phyloP scores from a whole-genome alignment of 2,329 filamentous ascomycete species.

The Alternaria conjuncta region DNA sequence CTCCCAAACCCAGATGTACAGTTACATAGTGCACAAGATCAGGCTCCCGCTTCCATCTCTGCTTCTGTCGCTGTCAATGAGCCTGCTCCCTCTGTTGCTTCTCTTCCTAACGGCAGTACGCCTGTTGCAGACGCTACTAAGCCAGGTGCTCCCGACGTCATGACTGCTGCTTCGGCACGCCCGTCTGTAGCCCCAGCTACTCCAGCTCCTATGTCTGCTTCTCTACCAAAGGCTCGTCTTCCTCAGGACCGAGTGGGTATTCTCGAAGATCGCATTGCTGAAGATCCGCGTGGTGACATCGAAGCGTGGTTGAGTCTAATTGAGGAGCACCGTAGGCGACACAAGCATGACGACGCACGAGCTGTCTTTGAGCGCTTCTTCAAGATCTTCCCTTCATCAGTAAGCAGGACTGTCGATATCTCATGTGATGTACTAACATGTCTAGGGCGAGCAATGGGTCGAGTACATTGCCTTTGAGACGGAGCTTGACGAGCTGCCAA shows the following conservation, averaged over 20 bases:
- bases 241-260: slow-evolving; percentile 78
- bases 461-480: slow-evolving; percentile 90
- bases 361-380: slow-evolving; percentile 86
- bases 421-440: slow-evolving; percentile 54
- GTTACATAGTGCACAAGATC: slow-evolving; percentile 64
- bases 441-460: slow-evolving; percentile 88
- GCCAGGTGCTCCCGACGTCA: slow-evolving; percentile 34
- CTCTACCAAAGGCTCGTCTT: slow-evolving; percentile 59
- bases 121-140: slow-evolving; percentile 47
- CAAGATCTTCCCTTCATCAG: slow-evolving; percentile 85
- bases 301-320: slow-evolving; percentile 92
- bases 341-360: slow-evolving; percentile 81
- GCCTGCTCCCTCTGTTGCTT: slow-evolving; percentile 59
- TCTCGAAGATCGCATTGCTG: slow-evolving; percentile 87
- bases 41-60: slow-evolving; percentile 51
- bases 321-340: slow-evolving; percentile 79
- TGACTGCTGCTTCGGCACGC: slow-evolving; percentile 41
- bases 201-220: slow-evolving; percentile 36
- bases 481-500: slow-evolving; percentile 79
- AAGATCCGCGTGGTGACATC: slow-evolving; percentile 90
- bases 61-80: slow-evolving; percentile 50
- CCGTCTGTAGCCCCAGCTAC: slow-evolving; percentile 50
- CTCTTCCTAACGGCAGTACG: slow-evolving; percentile 55
- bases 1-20: slow-evolving; percentile 64
- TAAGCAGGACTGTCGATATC: slow-evolving; percentile 61